A percentile compares a stretch with the other conserved stretches of the same genome.
Conservation (phyloP, 2,329 filamentous ascomycete genomes). For the Arachnomyces sp. region DNA sequence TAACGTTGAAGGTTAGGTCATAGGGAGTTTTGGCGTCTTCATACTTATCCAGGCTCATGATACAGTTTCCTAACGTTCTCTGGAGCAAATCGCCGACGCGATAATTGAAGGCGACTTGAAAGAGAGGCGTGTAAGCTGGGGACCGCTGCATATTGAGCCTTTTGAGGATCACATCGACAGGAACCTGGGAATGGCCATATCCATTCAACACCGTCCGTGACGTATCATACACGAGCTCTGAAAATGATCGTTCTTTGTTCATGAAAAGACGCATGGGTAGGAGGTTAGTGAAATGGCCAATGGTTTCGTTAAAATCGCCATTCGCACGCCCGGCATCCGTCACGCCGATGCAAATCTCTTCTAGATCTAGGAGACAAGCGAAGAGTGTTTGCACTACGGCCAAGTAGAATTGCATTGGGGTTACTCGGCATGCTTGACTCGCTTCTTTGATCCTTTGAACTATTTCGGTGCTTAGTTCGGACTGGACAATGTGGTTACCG, state of each 20-base stretch:
- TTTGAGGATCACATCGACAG: conserved; percentile 44
- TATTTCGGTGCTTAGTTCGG: conserved; percentile 14
- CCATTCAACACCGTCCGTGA: conserved; percentile 26
- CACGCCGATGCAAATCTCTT: conserved; percentile 42
- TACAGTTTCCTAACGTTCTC: conserved; percentile 1
- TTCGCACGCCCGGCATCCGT: conserved; percentile 36
- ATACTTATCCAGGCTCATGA: neutral
- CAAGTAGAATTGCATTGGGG: conserved; percentile 43
- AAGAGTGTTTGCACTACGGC: conserved; percentile 35
- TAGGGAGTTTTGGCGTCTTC: conserved; percentile 19
- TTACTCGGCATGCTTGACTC: conserved; percentile 21
- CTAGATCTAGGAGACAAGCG: conserved; percentile 24
- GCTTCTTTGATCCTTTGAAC: conserved; percentile 16
- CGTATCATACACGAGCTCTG: conserved; percentile 20
- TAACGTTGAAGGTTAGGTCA: conserved; percentile 32
- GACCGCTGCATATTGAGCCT: conserved; percentile 37
- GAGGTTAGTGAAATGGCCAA: conserved; percentile 46
- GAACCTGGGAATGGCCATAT: conserved; percentile 38
- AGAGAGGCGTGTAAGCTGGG: conserved; percentile 37
- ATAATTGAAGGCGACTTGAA: conserved; percentile 46
- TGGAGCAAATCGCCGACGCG: conserved; percentile 25
- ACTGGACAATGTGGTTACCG: neutral
- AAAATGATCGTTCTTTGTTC: conserved; percentile 20
- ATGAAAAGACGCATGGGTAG: conserved; percentile 37
- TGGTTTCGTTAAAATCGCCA: conserved; percentile 25